Evolutionary conservation across 495 filamentous ascomycete species (phyloP).

Genomic region (Gamarada debralockiae): DNA sequence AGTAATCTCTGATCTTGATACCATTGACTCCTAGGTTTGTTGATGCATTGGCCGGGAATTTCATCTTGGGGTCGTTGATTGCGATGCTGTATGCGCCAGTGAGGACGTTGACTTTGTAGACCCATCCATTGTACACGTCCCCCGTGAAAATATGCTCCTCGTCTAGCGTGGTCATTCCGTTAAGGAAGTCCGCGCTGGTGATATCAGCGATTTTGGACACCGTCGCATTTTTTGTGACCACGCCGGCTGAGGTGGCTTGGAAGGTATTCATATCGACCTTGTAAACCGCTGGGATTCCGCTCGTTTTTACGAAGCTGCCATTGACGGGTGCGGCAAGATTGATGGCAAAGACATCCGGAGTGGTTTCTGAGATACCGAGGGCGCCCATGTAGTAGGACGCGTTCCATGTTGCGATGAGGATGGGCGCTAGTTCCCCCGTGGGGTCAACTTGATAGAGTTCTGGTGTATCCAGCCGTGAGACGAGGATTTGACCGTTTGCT

Average conservation of each 20-base stretch:
- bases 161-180: conserved; percentile 31
- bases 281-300: conserved; percentile 29
- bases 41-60: conserved; percentile 13
- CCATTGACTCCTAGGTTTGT: conserved; percentile 36
- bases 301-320: conserved; percentile 31
- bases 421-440: conserved; percentile 6
- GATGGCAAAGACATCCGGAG: conserved; percentile 38
- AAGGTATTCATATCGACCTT: conserved; percentile 29
- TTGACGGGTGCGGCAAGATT: conserved; percentile 20
- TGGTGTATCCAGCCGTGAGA: conserved; percentile 35
- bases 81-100: conserved; percentile 36
- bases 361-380: conserved; percentile 39
- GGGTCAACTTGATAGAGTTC: conserved; percentile 40
- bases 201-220: conserved; percentile 30
- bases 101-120: conserved; percentile 24
- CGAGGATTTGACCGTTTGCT: conserved; percentile 31
- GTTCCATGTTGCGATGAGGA: background rate
- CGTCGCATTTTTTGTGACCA: background rate
- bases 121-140: too few relatives aligned
- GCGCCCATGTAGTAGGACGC: conserved; percentile 24
- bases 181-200: conserved; percentile 35
- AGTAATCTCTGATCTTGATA: conserved; percentile 26
- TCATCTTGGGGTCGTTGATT: conserved; percentile 27
- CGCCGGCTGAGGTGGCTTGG: conserved; percentile 1
- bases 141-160: conserved; percentile 3